Evolutionary conservation across 1,284 basidiomycete genomes (phyloP).

Genomic region (Moesziomyces sp.): DNA sequence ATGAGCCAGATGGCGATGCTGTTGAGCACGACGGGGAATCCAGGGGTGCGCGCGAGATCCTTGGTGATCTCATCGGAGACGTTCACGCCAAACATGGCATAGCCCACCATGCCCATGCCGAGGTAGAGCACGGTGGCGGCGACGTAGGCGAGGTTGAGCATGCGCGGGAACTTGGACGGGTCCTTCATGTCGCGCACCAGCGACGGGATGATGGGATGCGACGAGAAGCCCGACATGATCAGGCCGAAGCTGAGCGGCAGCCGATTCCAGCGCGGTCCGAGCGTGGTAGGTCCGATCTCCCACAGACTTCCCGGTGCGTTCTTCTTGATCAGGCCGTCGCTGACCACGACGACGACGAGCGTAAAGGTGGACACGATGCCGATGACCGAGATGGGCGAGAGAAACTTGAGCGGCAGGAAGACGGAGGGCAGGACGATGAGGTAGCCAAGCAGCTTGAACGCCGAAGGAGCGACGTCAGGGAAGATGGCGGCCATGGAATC

Average conservation of each 20-base stretch:
- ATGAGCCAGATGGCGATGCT: slow-evolving; percentile 86
- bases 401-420: slow-evolving; percentile 59
- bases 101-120: slow-evolving; percentile 84
- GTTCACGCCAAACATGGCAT: slow-evolving; percentile 75
- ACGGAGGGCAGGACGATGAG: slow-evolving; percentile 57
- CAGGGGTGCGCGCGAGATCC: slow-evolving; percentile 80
- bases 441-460: slow-evolving; percentile 60
- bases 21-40: slow-evolving; percentile 81
- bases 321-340: slow-evolving; percentile 85
- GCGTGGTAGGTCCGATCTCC: slow-evolving; percentile 78
- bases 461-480: slow-evolving; percentile 28
- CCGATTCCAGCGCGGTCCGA: slow-evolving; percentile 73
- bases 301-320: slow-evolving; percentile 84
- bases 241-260: slow-evolving; percentile 79
- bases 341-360: slow-evolving; percentile 81
- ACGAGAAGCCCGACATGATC: slow-evolving; percentile 96
- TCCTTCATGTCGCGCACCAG: slow-evolving; percentile 89
- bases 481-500: slow-evolving; percentile 59
- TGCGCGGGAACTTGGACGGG: slow-evolving; percentile 80
- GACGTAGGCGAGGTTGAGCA: slow-evolving; percentile 88
- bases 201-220: slow-evolving; percentile 91
- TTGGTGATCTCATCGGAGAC: slow-evolving; percentile 83
- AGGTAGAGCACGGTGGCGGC: slow-evolving; percentile 83
- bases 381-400: slow-evolving; percentile 62
- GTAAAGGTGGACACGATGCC: slow-evolving; percentile 70